Conservation (phyloP, 2,329 filamentous ascomycete genomes). For the Xylaria sp. region DNA sequence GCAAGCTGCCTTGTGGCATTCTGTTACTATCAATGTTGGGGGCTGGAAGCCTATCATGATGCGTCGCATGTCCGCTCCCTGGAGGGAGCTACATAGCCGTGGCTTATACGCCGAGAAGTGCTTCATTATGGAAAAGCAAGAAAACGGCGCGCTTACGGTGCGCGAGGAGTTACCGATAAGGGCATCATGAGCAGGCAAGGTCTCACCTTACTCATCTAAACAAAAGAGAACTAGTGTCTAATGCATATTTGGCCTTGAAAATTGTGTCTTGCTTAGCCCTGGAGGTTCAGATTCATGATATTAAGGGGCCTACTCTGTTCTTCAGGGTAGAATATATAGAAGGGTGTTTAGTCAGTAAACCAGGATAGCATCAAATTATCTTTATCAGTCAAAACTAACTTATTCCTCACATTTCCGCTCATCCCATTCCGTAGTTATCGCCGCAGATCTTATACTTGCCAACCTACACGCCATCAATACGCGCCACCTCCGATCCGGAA, state of each 20-base stretch:
- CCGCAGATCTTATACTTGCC: not conserved
- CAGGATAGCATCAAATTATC: too few relatives aligned
- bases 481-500: not conserved
- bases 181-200: slow-evolving; percentile 8
- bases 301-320: not conserved
- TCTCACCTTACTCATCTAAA: not conserved
- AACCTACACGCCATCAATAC: not conserved
- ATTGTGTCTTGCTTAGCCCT: not conserved
- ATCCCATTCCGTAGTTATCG: not conserved
- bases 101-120: slow-evolving; percentile 60
- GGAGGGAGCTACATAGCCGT: slow-evolving; percentile 54
- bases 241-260: not conserved
- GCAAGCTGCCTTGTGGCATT: slow-evolving; percentile 50
- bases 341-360: too few relatives aligned
- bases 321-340: not conserved
- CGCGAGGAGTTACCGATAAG: slow-evolving; percentile 40
- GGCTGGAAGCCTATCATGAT: slow-evolving; percentile 60
- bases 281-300: not conserved
- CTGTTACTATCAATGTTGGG: slow-evolving; percentile 59
- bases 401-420: not conserved
- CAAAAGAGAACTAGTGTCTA: too few relatives aligned
- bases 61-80: slow-evolving; percentile 54
- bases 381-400: too few relatives aligned
- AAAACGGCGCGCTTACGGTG: slow-evolving; percentile 36
- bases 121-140: slow-evolving; percentile 53